phyloP scores from a whole-genome alignment of 768 basidiomycete genomes.

The Trametes meyenii region DNA sequence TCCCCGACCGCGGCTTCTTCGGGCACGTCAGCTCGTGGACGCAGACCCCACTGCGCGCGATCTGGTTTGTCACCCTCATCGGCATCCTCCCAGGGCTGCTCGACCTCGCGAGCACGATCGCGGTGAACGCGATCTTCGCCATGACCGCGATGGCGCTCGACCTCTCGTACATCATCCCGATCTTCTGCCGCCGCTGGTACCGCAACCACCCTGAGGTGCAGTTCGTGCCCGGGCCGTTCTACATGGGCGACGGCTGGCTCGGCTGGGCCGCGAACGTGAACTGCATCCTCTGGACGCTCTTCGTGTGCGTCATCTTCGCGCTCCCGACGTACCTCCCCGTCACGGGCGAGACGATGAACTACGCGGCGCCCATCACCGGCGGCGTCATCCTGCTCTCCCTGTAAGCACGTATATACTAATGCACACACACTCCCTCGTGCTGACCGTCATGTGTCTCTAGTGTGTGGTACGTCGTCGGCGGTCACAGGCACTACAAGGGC shows the following conservation, averaged over 20 bases:
- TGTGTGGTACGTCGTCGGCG: constrained; percentile 19
- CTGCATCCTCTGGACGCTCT: constrained; percentile 73
- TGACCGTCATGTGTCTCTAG: background rate
- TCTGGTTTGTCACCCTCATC: constrained; percentile 71
- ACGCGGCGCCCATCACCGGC: constrained; percentile 55
- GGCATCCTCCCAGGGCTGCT: constrained; percentile 73
- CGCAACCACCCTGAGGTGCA: constrained; percentile 77
- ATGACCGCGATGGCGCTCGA: constrained; percentile 80
- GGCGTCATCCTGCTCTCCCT: constrained; percentile 38
- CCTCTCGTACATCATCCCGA: constrained; percentile 81
- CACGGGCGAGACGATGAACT: constrained; percentile 76
- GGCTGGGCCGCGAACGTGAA: constrained; percentile 62
- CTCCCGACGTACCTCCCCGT: constrained; percentile 73
- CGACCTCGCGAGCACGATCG: constrained; percentile 74
- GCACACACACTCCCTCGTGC: background rate
- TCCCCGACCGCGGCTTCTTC: constrained; percentile 81
- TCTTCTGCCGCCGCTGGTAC: constrained; percentile 69
- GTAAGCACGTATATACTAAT: constrained; percentile 26
- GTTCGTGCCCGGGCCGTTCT: constrained; percentile 88
- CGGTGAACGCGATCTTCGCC: constrained; percentile 81
- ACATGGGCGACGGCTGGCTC: constrained; percentile 70
- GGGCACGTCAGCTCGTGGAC: constrained; percentile 65
- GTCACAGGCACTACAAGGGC: constrained; percentile 32
- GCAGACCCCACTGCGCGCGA: constrained; percentile 75
- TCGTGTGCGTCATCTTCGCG: constrained; percentile 72